Evolutionary conservation across 2,329 filamentous ascomycete species (phyloP).

Genomic region (Chalaropsis thielavioides): DNA sequence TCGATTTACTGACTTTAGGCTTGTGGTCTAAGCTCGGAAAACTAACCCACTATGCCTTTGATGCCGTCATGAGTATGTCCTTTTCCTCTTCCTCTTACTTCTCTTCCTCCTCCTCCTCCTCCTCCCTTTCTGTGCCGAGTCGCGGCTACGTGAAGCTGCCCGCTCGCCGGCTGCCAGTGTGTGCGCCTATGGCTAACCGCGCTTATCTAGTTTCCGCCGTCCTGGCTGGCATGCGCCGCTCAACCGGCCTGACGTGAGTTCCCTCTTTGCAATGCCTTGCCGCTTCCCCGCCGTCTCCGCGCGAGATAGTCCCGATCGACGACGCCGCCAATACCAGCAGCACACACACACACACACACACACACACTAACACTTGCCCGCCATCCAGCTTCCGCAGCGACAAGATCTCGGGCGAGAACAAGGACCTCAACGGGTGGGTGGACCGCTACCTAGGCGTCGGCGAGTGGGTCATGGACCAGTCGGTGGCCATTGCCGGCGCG

Average conservation of each 20-base stretch:
- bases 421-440: constrained; percentile 75
- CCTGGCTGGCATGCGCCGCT: constrained; percentile 91
- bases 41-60: constrained; percentile 88
- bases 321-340: no score
- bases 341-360: no score
- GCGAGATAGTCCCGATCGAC: no score
- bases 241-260: constrained; percentile 92
- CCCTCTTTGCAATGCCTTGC: constrained; percentile 19
- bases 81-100: constrained; percentile 12
- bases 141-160: neutral
- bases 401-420: constrained; percentile 62
- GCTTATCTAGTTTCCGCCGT: constrained; percentile 66
- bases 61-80: constrained; percentile 73
- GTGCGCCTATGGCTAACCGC: constrained; percentile 18
- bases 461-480: constrained; percentile 97
- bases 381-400: constrained; percentile 68
- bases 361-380: neutral
- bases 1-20: constrained; percentile 55
- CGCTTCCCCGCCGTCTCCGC: no score
- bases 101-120: no score
- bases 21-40: constrained; percentile 72
- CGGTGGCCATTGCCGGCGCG: constrained; percentile 75
- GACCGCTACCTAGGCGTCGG: constrained; percentile 87
- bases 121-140: no score
- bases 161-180: neutral